Percentiles rank a stretch among this genome's conserved stretches.
phyloP scores from a whole-genome alignment of 768 basidiomycete genomes.

The Hebeloma cylindrosporum region DNA sequence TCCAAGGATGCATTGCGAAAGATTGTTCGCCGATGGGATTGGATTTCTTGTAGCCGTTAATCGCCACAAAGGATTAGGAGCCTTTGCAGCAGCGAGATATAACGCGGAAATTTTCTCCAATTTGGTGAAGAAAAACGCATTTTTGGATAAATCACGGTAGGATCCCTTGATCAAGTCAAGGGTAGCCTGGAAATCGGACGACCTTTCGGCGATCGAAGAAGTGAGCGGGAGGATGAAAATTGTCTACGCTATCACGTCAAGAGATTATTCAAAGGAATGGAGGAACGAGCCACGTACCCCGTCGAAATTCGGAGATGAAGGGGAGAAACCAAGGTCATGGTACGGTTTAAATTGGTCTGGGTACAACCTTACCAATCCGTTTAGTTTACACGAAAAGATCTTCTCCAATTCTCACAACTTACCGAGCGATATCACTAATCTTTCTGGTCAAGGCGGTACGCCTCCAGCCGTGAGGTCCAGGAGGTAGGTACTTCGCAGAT shows the following conservation, averaged over 20 bases:
- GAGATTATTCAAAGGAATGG: background rate
- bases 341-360: slow-evolving; percentile 39
- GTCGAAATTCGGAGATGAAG: slow-evolving; percentile 9
- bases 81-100: background rate
- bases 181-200: background rate
- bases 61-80: background rate
- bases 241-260: slow-evolving; percentile 12
- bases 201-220: slow-evolving; percentile 9
- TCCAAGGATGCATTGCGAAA: background rate
- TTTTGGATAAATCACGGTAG: slow-evolving; percentile 13
- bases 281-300: slow-evolving; percentile 13
- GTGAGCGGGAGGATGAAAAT: slow-evolving; percentile 16
- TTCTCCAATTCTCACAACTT: background rate
- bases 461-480: slow-evolving; percentile 11
- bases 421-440: slow-evolving; percentile 34
- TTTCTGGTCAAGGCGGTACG: slow-evolving; percentile 30
- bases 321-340: slow-evolving; percentile 36
- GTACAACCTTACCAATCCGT: slow-evolving; percentile 29
- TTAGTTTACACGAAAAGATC: background rate
- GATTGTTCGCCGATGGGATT: background rate
- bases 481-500: slow-evolving; percentile 37
- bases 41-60: background rate
- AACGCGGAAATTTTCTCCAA: slow-evolving; percentile 10
- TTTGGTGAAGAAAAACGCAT: slow-evolving; percentile 16
- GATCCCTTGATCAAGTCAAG: slow-evolving; percentile 1